These are phyloP conservation scores for Periconia sp. DNA, from an alignment of 2,329 filamentous ascomycete species.

Conservation along the genomic window DNA sequence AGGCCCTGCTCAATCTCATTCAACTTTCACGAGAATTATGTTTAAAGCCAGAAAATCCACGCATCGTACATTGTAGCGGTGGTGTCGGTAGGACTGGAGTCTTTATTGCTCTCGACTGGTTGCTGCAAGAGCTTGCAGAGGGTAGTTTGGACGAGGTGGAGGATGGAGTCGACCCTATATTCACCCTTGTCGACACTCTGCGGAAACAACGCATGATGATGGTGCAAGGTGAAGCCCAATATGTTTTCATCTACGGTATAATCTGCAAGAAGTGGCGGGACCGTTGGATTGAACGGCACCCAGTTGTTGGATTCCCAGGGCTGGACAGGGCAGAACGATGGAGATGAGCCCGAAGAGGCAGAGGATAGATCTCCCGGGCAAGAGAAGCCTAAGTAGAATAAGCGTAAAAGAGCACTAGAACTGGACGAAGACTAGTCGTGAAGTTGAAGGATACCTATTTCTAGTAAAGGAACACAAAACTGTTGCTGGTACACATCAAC, in stretches of 20 bases:
- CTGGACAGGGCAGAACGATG: constrained; percentile 29
- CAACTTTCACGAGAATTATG: constrained; percentile 64
- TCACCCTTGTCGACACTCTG: constrained; percentile 75
- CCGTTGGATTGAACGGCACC: constrained; percentile 36
- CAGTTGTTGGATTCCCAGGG: too few relatives aligned
- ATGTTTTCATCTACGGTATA: constrained; percentile 85
- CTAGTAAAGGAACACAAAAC: too few relatives aligned
- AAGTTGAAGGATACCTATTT: too few relatives aligned
- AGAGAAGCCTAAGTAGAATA: too few relatives aligned
- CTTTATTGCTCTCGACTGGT: constrained; percentile 93
- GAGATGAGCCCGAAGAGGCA: constrained; percentile 5
- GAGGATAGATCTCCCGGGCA: too few relatives aligned
- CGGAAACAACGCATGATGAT: constrained; percentile 89
- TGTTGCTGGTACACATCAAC: too few relatives aligned
- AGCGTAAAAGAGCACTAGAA: too few relatives aligned
- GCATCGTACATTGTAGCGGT: constrained; percentile 74
- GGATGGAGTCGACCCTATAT: constrained; percentile 67
- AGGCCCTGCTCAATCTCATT: constrained; percentile 70
- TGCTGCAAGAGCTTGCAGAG: constrained; percentile 77
- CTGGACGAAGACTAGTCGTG: too few relatives aligned
- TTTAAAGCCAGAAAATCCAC: constrained; percentile 60
- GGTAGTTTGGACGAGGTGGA: constrained; percentile 62
- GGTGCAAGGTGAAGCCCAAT: constrained; percentile 89
- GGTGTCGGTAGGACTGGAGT: constrained; percentile 93
- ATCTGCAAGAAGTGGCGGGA: constrained; percentile 73